A percentile compares a stretch with the other conserved stretches of the same genome.
phyloP scores from a whole-genome alignment of 2,329 filamentous ascomycete species.

The Colletotrichum coccodes region DNA sequence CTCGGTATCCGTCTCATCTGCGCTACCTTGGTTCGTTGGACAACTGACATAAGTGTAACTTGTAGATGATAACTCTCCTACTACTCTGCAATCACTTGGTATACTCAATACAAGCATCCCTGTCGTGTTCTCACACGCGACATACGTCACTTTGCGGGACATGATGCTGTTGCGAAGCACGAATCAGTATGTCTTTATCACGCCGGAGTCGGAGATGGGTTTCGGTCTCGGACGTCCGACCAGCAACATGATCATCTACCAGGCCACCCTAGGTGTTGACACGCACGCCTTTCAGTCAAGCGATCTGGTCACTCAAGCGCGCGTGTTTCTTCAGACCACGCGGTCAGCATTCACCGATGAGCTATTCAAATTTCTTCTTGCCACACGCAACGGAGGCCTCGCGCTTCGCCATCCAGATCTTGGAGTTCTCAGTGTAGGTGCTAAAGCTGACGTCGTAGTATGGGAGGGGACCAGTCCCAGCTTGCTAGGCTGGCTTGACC shows the following conservation, averaged over 20 bases:
- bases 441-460: conserved; percentile 64
- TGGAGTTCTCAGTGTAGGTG: conserved; percentile 57
- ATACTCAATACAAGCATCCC: conserved; percentile 56
- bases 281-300: conserved; percentile 63
- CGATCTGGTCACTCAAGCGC: conserved; percentile 62
- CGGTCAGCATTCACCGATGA: conserved; percentile 62
- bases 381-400: conserved; percentile 61
- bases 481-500: conserved; percentile 65
- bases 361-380: conserved; percentile 65
- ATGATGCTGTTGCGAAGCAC: conserved; percentile 54
- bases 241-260: conserved; percentile 56
- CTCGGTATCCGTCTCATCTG: too few species aligned
- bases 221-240: conserved; percentile 63
- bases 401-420: conserved; percentile 62
- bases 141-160: conserved; percentile 53
- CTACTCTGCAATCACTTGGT: conserved; percentile 39
- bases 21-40: too few species aligned
- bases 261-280: conserved; percentile 63
- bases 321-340: conserved; percentile 61
- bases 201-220: conserved; percentile 68
- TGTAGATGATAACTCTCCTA: too few species aligned
- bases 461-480: conserved; percentile 61
- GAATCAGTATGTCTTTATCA: conserved; percentile 66
- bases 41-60: too few species aligned
- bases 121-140: conserved; percentile 63